phyloP scores from a whole-genome alignment of 495 filamentous ascomycete species.

The Podospora sp. region DNA sequence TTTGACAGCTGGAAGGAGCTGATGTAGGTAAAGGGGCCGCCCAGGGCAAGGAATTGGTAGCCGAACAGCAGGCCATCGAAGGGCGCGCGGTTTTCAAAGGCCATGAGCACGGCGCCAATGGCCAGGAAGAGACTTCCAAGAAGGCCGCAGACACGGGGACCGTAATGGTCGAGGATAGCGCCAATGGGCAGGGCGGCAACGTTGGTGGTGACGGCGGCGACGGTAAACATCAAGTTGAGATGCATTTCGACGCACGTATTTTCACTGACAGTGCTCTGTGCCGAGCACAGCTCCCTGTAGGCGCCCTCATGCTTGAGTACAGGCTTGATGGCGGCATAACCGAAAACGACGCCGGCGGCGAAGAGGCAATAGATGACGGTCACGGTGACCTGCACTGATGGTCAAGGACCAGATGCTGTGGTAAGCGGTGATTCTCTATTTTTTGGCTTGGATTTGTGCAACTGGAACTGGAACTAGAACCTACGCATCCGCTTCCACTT shows the following conservation, averaged over 20 bases:
- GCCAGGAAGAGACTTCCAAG: conserved; percentile 70
- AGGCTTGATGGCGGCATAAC: conserved; percentile 83
- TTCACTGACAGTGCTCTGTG: conserved; percentile 53
- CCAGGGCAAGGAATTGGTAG: conserved; percentile 80
- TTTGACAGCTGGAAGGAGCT: conserved; percentile 92
- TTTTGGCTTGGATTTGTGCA: conserved; percentile 6
- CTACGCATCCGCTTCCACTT: conserved; percentile 64
- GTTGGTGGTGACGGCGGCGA: conserved; percentile 82
- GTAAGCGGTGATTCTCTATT: conserved; percentile 20
- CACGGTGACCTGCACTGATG: conserved; percentile 60
- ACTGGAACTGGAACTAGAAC: conserved; percentile 28
- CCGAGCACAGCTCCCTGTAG: conserved; percentile 63
- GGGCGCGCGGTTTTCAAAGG: conserved; percentile 65
- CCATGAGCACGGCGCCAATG: conserved; percentile 70
- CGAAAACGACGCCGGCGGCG: conserved; percentile 78
- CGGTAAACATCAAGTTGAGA: conserved; percentile 91
- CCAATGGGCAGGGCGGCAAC: conserved; percentile 82
- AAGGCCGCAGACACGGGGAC: conserved; percentile 74
- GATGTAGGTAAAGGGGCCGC: conserved; percentile 89
- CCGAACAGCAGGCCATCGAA: conserved; percentile 75
- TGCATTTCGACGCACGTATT: conserved; percentile 73
- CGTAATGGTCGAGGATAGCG: conserved; percentile 81
- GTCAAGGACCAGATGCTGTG: not conserved
- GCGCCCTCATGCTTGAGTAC: conserved; percentile 76
- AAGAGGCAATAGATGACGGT: conserved; percentile 83